Percentiles rank a stretch among this genome's conserved stretches.
These are phyloP conservation scores for Stemphylium lycopersici DNA, from an alignment of 2,329 filamentous ascomycete species.

Conservation along the genomic window DNA sequence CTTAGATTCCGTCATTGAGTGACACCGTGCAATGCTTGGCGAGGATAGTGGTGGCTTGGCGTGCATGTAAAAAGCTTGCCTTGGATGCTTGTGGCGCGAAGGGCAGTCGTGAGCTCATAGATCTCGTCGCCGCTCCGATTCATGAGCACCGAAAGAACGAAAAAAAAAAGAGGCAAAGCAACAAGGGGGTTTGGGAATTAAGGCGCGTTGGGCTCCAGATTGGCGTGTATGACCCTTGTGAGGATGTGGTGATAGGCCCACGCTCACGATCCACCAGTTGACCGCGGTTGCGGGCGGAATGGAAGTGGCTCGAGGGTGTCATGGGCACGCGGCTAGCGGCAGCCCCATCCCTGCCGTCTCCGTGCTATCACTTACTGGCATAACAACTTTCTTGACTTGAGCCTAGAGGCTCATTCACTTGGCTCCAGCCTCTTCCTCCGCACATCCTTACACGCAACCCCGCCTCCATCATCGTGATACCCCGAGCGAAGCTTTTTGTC, in stretches of 20 bases:
- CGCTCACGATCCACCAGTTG: background rate
- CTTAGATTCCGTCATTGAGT: slow-evolving; percentile 6
- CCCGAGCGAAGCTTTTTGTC: background rate
- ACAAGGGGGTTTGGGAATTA: background rate
- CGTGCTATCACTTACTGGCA: slow-evolving; percentile 21
- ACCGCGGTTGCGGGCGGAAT: slow-evolving; percentile 2
- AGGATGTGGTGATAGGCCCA: background rate
- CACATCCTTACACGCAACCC: background rate
- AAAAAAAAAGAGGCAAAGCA: no score
- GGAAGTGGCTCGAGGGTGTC: slow-evolving; percentile 3
- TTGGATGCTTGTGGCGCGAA: background rate
- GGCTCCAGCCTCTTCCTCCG: slow-evolving; percentile 6
- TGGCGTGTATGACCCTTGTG: background rate
- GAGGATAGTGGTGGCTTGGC: slow-evolving; percentile 5
- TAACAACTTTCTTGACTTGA: slow-evolving; percentile 20
- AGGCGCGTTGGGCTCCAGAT: background rate
- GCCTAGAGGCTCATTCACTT: slow-evolving; percentile 6
- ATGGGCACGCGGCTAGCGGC: slow-evolving; percentile 22
- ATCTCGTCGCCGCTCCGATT: background rate
- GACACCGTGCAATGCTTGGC: background rate
- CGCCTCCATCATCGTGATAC: slow-evolving; percentile 1
- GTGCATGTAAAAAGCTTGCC: slow-evolving; percentile 3
- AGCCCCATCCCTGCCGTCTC: slow-evolving; percentile 16
- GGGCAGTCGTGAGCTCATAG: slow-evolving; percentile 10
- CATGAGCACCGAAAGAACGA: background rate